phyloP scores from a whole-genome alignment of 2,329 filamentous ascomycete genomes.

The Zymoseptoria ardabiliae region DNA sequence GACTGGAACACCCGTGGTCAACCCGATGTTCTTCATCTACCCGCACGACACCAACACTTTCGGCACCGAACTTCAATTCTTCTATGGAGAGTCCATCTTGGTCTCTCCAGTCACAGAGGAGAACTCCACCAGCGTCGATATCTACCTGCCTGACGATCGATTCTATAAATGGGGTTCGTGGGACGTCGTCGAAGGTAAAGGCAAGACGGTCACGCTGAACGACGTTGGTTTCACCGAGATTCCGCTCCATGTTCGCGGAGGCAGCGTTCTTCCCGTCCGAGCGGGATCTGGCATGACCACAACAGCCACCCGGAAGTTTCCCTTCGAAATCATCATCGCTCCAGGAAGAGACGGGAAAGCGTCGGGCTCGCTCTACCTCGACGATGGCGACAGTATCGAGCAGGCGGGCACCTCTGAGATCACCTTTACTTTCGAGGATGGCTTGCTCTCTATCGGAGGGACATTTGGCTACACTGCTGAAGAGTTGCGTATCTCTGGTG shows the following conservation, averaged over 20 bases:
- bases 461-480: constrained; percentile 42
- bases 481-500: background rate
- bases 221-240: constrained; percentile 47
- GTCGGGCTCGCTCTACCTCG: constrained; percentile 61
- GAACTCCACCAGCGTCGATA: constrained; percentile 44
- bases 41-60: constrained; percentile 49
- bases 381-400: constrained; percentile 63
- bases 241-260: constrained; percentile 58
- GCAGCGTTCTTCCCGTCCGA: constrained; percentile 55
- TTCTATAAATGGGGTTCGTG: constrained; percentile 55
- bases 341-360: constrained; percentile 56
- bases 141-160: constrained; percentile 50
- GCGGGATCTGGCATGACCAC: constrained; percentile 51
- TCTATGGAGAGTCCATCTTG: constrained; percentile 50
- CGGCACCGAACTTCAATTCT: constrained; percentile 48
- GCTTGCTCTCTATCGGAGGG: constrained; percentile 31
- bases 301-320: constrained; percentile 53
- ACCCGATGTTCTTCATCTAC: constrained; percentile 65
- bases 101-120: constrained; percentile 49
- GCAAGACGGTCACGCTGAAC: constrained; percentile 35
- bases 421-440: constrained; percentile 45
- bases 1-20: constrained; percentile 57
- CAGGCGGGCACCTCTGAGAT: constrained; percentile 51
- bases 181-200: constrained; percentile 36
- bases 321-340: constrained; percentile 65